Evolutionary conservation across 306 rosid genomes (phyloP).

Genomic region (Rubus parviflorus): DNA sequence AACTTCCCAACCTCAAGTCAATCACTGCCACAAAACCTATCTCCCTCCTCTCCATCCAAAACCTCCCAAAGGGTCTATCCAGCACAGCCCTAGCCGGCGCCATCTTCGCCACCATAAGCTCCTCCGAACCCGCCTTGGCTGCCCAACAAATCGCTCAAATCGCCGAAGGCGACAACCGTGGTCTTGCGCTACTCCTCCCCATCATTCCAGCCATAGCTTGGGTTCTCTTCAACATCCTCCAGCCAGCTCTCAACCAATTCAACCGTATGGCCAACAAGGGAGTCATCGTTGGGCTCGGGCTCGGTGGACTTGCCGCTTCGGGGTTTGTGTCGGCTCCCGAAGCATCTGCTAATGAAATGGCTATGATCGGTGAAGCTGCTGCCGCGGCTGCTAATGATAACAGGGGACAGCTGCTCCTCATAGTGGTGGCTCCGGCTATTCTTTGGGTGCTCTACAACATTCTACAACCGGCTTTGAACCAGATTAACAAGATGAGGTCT

Average conservation of each 20-base stretch:
- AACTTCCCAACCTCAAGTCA: constrained; percentile 27
- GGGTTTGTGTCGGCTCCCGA: constrained; percentile 47
- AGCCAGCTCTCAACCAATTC: constrained; percentile 83
- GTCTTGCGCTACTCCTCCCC: constrained; percentile 68
- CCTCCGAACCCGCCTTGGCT: constrained; percentile 66
- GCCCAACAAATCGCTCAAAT: constrained; percentile 71
- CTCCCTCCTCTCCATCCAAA: constrained; percentile 52
- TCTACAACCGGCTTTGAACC: constrained; percentile 92
- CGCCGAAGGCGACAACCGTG: constrained; percentile 87
- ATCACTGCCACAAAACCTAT: constrained; percentile 44
- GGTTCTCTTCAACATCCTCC: constrained; percentile 90
- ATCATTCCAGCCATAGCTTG: constrained; percentile 79
- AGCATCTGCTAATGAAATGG: constrained; percentile 61
- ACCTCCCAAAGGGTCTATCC: constrained; percentile 53
- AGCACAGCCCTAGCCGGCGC: constrained; percentile 75
- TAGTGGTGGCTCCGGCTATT: constrained; percentile 82
- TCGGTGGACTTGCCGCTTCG: constrained; percentile 58
- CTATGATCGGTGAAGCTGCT: constrained; percentile 55
- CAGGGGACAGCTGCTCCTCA: constrained; percentile 72
- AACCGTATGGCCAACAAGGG: constrained; percentile 72
- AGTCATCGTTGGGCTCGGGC: constrained; percentile 57
- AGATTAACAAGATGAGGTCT: constrained; percentile 85
- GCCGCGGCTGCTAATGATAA: constrained; percentile 31
- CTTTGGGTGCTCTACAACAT: constrained; percentile 83
- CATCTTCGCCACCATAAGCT: constrained; percentile 55